These are phyloP conservation scores for Colletotrichum sp. DNA, from an alignment of 2,329 filamentous ascomycete species.

Conservation along the genomic window DNA sequence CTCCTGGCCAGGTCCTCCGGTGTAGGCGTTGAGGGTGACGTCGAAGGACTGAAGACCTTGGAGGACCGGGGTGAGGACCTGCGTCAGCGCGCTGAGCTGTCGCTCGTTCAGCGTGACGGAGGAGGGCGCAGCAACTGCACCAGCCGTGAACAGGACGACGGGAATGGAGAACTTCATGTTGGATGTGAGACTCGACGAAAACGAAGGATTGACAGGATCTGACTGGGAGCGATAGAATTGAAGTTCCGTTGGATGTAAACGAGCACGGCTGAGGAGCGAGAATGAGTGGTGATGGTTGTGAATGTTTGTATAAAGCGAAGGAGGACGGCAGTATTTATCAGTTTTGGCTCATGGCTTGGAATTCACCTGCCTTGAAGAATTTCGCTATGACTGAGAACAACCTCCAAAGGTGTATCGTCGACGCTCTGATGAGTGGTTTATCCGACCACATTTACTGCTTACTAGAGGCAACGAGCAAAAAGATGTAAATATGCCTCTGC, in stretches of 20 bases:
- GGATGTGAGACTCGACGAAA: not conserved
- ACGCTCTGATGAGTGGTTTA: not conserved
- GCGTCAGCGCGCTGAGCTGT: not conserved
- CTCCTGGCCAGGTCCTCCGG: not conserved
- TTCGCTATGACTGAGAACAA: not conserved
- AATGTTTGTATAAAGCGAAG: fast-evolving
- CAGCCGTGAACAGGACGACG: not conserved
- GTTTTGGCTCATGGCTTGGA: fast-evolving
- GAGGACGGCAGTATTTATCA: not conserved
- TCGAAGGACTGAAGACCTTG: not conserved
- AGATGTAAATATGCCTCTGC: not conserved
- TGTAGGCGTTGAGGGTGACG: not conserved
- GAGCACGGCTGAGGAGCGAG: not conserved
- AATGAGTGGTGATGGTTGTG: not conserved
- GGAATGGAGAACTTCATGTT: not conserved
- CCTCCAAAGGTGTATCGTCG: not conserved
- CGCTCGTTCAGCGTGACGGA: not conserved
- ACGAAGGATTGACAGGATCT: not conserved
- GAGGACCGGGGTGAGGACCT: not conserved
- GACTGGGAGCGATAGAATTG: not conserved
- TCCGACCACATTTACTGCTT: not conserved
- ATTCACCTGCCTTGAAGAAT: not conserved
- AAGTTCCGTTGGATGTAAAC: not conserved
- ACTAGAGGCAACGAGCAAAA: not conserved
- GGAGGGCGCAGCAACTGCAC: not conserved